These are phyloP conservation scores for Lactarius psammicola DNA, from an alignment of 768 basidiomycete genomes.

Conservation along the genomic window DNA sequence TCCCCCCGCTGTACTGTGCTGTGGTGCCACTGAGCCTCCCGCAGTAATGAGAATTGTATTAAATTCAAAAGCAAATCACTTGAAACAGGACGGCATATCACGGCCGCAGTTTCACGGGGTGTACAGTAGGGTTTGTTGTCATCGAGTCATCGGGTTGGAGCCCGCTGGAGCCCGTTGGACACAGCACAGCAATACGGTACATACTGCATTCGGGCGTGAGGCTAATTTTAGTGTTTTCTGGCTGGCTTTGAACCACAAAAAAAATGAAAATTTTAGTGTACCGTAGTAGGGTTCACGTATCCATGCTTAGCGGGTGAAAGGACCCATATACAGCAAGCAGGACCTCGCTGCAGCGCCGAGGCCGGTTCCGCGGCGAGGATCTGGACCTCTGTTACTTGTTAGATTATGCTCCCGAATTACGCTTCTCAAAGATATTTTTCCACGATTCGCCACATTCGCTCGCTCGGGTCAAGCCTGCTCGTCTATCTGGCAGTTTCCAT, in stretches of 20 bases:
- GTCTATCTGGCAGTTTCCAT: slow-evolving; percentile 29
- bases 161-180: background rate
- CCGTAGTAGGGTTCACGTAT: slow-evolving; percentile 19
- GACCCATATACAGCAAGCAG: background rate
- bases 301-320: slow-evolving; percentile 6
- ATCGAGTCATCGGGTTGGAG: background rate
- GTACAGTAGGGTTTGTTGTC: background rate
- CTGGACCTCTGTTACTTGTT: slow-evolving; percentile 2
- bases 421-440: slow-evolving; percentile 11
- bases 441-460: slow-evolving; percentile 4
- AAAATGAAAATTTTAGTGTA: background rate
- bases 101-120: background rate
- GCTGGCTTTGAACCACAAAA: slow-evolving; percentile 18
- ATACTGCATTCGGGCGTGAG: slow-evolving; percentile 8
- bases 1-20: slow-evolving; percentile 8
- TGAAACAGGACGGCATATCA: slow-evolving; percentile 8
- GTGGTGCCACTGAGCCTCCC: slow-evolving; percentile 3
- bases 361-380: slow-evolving; percentile 28
- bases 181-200: slow-evolving; percentile 13
- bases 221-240: slow-evolving; percentile 8
- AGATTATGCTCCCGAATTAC: slow-evolving; percentile 19
- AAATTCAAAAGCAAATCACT: background rate
- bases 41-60: background rate
- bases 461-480: slow-evolving; percentile 22
- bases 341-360: slow-evolving; percentile 24